Percentiles rank a stretch among this genome's conserved stretches.
Evolutionary conservation across 495 filamentous ascomycete species (phyloP).

Genomic region (Xeromyces bisporus): DNA sequence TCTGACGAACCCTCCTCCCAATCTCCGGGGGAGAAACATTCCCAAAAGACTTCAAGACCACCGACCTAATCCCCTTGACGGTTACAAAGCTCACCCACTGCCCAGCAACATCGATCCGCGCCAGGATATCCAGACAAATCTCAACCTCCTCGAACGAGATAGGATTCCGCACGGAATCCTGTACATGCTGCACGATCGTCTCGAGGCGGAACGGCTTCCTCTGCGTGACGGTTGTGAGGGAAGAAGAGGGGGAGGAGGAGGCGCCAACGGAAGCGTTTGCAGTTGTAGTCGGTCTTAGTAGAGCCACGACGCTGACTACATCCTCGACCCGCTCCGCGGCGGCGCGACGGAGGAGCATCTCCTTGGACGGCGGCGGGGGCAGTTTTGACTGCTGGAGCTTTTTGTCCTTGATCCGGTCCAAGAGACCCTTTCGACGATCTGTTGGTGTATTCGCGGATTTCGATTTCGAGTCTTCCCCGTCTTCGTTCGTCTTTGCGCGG

Average conservation of each 20-base stretch:
- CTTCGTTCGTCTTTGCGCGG: conserved; percentile 8
- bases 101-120: conserved; percentile 23
- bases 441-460: conserved; percentile 16
- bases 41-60: conserved; percentile 28
- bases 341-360: conserved; percentile 19
- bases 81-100: conserved; percentile 28
- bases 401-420: conserved; percentile 31
- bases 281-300: conserved; percentile 19
- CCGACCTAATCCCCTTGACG: conserved; percentile 24
- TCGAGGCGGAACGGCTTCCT: conserved; percentile 26
- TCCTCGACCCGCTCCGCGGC: conserved; percentile 27
- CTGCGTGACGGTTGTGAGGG: conserved; percentile 18
- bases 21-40: conserved; percentile 26
- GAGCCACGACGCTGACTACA: conserved; percentile 21
- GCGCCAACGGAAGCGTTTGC: conserved; percentile 16
- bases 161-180: conserved; percentile 23
- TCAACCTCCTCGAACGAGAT: conserved; percentile 25
- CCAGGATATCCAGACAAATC: conserved; percentile 27
- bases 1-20: conserved; percentile 15
- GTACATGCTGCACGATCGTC: conserved; percentile 22
- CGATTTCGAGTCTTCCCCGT: neutral
- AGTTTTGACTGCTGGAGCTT: conserved; percentile 26
- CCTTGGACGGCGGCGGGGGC: conserved; percentile 27
- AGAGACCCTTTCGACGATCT: conserved; percentile 21
- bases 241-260: conserved; percentile 14